A percentile compares a stretch with the other conserved stretches of the same genome.
Conservation (phyloP, 176 grass and related monocot species). For the Aegilops umbellulata region DNA sequence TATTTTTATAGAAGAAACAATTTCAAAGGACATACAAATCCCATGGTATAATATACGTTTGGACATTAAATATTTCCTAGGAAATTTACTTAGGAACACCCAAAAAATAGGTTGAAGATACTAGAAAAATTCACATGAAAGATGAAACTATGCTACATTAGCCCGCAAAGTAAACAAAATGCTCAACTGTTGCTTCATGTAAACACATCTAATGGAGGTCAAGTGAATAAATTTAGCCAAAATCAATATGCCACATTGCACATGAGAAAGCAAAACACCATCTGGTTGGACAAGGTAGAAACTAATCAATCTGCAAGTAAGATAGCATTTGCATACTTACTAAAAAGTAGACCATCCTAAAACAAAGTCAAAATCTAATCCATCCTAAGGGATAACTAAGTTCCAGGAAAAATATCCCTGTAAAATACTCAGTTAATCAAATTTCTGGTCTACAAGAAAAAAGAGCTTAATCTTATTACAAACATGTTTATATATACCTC, state of each 20-base stretch:
- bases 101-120: background rate
- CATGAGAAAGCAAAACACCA: background rate
- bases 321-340: background rate
- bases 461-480: background rate
- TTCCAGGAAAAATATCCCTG: background rate
- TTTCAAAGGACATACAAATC: background rate
- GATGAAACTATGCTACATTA: background rate
- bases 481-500: background rate
- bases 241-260: background rate
- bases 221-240: background rate
- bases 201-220: background rate
- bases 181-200: conserved; percentile 7
- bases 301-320: background rate
- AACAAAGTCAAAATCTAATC: background rate
- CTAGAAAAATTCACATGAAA: background rate
- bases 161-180: conserved; percentile 6
- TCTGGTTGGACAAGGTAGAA: conserved; percentile 3
- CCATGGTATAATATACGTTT: conserved; percentile 3
- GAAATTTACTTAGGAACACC: background rate
- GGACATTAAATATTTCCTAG: background rate
- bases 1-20: background rate
- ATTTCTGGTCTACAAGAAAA: background rate
- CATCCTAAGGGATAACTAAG: background rate
- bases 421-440: background rate
- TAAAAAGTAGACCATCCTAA: background rate